Base-by-base conservation (phyloP, 768 basidiomycete species). In the Phaffia tasmanica region DNA sequence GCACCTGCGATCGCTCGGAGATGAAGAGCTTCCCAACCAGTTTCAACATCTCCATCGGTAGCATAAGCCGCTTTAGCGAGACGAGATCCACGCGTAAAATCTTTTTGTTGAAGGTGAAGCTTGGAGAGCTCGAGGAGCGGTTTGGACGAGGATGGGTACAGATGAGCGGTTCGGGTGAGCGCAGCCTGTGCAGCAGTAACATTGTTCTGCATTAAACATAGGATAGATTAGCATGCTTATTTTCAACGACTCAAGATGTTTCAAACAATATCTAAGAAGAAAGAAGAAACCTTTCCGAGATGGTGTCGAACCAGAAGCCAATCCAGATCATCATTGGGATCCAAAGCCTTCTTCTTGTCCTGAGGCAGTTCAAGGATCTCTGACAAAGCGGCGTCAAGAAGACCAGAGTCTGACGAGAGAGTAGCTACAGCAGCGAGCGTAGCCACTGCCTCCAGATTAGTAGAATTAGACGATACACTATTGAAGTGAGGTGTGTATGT, bases 361-460 rank as follows among this genome's bases (percentile, higher is more conserved):
- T 85, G 72, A 0, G 89, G 82, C 27, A 91, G 78, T 0, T 82
- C 78, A 23, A 86, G 79, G 21, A 94, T 82, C 74, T 95, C 91
- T 0, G 87, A 85, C 16, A 93, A 77, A 0, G 90, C 87, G 1
- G 91, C 92, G 74, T 93, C 89, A 29, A 92, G 81, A 23, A 95
- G 81, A 47, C 81, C 81, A 46, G 86, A 84, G 71, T 94, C 91
- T 46, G 67, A 67, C 8, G 72, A 73, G 19, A 92, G 76, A 64
- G 91, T 84, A 15, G 89, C 91, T 83, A 95, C 90, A n/a, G 87
- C 87, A 0, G 88, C 87, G 1, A 97, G 81, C 0, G 85, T 82
- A 56, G 86, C 88, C 74, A 94, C 87, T 1, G 89, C 89, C 63
- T 82, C 80, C 59, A 91, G 74, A 72, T 92, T 89, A 69, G 86